phyloP scores from a whole-genome alignment of 2,329 filamentous ascomycete species.

The Raffaelea deltoideospora region DNA sequence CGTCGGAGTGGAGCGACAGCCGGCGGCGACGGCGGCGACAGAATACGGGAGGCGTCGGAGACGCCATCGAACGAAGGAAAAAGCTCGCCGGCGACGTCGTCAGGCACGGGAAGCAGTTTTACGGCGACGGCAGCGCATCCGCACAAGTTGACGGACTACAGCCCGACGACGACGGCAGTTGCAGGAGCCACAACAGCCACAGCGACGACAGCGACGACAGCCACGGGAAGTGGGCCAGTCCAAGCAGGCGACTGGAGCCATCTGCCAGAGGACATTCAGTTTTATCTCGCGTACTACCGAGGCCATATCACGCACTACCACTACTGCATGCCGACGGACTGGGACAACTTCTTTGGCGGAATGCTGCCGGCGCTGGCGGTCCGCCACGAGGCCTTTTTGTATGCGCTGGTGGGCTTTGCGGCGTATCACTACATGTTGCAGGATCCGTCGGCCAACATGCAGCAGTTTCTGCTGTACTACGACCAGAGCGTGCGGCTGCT shows the following conservation, averaged over 20 bases:
- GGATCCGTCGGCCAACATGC: slow-evolving; percentile 55
- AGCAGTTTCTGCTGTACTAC: slow-evolving; percentile 78
- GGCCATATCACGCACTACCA: slow-evolving; percentile 68
- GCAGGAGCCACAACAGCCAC: not conserved
- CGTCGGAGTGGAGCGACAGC: slow-evolving; percentile 16
- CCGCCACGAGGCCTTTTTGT: slow-evolving; percentile 62
- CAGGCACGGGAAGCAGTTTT: slow-evolving; percentile 22
- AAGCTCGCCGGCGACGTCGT: slow-evolving; percentile 36
- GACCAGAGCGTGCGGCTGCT: slow-evolving; percentile 73
- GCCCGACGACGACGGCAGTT: not conserved
- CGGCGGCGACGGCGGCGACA: slow-evolving; percentile 8
- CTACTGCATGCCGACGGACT: slow-evolving; percentile 62
- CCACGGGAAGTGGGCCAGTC: slow-evolving; percentile 12
- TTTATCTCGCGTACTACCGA: slow-evolving; percentile 64
- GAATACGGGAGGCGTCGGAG: slow-evolving; percentile 31
- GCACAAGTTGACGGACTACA: not conserved
- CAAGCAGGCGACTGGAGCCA: slow-evolving; percentile 33
- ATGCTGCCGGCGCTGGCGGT: slow-evolving; percentile 59
- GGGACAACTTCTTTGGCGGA: slow-evolving; percentile 56
- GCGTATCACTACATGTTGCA: slow-evolving; percentile 71
- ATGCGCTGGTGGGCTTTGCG: slow-evolving; percentile 76
- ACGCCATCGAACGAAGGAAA: slow-evolving; percentile 37
- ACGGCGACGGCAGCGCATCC: not conserved
- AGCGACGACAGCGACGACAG: slow-evolving; percentile 10
- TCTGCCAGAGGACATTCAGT: slow-evolving; percentile 55